Conservation (phyloP, 1,284 basidiomycete genomes). For the Ganoderma lucidum region DNA sequence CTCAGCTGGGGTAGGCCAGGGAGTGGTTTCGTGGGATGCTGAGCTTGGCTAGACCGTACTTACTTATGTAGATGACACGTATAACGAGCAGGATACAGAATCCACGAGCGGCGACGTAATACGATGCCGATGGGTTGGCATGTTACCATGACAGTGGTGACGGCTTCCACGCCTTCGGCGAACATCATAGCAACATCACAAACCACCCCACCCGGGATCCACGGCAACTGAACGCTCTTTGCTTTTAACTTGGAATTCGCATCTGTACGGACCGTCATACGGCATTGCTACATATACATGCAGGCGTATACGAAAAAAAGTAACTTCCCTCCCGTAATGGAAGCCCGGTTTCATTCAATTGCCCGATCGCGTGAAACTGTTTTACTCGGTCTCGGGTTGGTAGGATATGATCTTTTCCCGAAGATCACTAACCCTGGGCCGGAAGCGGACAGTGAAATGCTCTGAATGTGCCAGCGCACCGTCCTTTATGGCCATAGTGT, state of each 20-base stretch:
- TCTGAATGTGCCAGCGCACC: conserved; percentile 63
- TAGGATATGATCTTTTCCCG: conserved; percentile 22
- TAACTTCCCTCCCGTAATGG: not conserved
- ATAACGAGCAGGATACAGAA: not conserved
- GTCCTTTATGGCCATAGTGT: conserved; percentile 63
- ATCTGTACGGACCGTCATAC: not conserved
- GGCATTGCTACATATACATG: not conserved
- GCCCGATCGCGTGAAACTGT: not conserved
- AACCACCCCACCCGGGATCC: not conserved
- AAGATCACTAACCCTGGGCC: conserved; percentile 27
- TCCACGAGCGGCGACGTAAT: not conserved
- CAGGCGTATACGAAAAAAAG: not conserved
- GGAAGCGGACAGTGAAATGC: conserved; percentile 60
- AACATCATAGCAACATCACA: not conserved
- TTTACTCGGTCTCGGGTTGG: conserved; percentile 19
- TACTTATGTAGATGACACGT: not conserved
- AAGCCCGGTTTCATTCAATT: not conserved
- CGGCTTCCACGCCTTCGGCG: not conserved
- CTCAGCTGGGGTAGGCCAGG: not conserved
- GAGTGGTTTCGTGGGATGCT: not conserved
- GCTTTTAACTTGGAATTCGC: not conserved
- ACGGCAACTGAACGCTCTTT: not conserved
- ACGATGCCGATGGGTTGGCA: conserved; percentile 8
- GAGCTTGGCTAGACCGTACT: not conserved
- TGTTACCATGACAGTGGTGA: conserved; percentile 6